These are phyloP conservation scores for Podaxis rugospora DNA, from an alignment of 768 basidiomycete genomes.

Conservation along the genomic window DNA sequence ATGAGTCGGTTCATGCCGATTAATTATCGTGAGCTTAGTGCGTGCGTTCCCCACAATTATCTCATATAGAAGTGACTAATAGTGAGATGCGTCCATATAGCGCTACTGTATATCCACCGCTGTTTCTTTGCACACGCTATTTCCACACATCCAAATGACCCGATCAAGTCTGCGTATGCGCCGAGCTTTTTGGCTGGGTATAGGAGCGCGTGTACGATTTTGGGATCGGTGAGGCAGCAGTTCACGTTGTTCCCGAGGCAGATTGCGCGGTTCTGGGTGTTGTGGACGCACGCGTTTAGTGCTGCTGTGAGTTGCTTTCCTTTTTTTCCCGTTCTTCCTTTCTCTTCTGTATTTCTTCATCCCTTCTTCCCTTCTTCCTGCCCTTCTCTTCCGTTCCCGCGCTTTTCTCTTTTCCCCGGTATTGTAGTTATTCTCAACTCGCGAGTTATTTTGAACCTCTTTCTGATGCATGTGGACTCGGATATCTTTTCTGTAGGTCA, in stretches of 20 bases:
- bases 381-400: too few species aligned
- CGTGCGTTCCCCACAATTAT: constrained; percentile 18
- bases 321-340: background rate
- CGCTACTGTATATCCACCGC: constrained; percentile 70
- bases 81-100: constrained; percentile 26
- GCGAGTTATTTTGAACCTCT: background rate
- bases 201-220: constrained; percentile 57
- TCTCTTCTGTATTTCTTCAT: too few species aligned
- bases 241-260: constrained; percentile 50
- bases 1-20: constrained; percentile 76
- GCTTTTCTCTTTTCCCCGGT: background rate
- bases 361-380: too few species aligned
- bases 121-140: constrained; percentile 76
- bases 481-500: constrained; percentile 43
- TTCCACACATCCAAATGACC: constrained; percentile 57
- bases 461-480: background rate
- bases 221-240: constrained; percentile 42
- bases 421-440: background rate
- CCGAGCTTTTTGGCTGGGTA: constrained; percentile 68
- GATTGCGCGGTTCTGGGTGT: constrained; percentile 63
- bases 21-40: constrained; percentile 70
- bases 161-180: constrained; percentile 63
- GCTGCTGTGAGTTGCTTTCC: constrained; percentile 37
- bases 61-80: background rate
- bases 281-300: constrained; percentile 73